Evolutionary conservation across 140 eudicot genomes (phyloP).

Genomic region (Eryngium alpinum): DNA sequence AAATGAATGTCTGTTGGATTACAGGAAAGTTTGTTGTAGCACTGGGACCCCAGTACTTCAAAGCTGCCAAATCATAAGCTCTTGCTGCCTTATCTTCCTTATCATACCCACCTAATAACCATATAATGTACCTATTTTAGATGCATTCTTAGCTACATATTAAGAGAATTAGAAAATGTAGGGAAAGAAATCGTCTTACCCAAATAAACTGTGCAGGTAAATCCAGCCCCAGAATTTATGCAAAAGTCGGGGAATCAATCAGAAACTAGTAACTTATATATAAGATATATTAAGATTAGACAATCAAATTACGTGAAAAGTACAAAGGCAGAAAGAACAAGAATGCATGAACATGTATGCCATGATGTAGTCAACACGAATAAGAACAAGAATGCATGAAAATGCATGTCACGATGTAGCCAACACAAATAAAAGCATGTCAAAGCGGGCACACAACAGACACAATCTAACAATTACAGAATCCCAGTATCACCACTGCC

Average conservation of each 20-base stretch:
- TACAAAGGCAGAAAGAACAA: not conserved
- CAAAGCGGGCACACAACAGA: too few species aligned
- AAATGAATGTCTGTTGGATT: slow-evolving; percentile 16
- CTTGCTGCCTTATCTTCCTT: slow-evolving; percentile 98
- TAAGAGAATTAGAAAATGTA: not conserved
- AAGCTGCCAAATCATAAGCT: slow-evolving; percentile 93
- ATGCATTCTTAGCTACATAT: not conserved
- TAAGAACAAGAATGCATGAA: not conserved
- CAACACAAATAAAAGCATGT: not conserved
- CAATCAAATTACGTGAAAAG: not conserved
- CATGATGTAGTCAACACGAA: not conserved
- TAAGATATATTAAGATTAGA: not conserved
- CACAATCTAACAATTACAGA: not conserved
- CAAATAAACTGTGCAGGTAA: slow-evolving; percentile 60
- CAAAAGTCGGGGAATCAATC: slow-evolving; percentile 22
- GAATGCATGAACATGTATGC: too few species aligned
- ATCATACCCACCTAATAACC: slow-evolving; percentile 77
- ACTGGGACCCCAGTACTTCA: slow-evolving; percentile 94
- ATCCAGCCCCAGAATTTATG: slow-evolving; percentile 29
- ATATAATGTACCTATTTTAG: not conserved
- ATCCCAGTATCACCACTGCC: too few species aligned
- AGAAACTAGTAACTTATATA: not conserved
- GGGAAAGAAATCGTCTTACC: slow-evolving; percentile 39
- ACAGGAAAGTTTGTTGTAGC: slow-evolving; percentile 98
- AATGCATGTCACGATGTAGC: too few species aligned